A percentile compares a stretch with the other conserved stretches of the same genome.
Evolutionary conservation across 176 grass and related monocot species (phyloP).

Genomic region (Juncus inflexus): DNA sequence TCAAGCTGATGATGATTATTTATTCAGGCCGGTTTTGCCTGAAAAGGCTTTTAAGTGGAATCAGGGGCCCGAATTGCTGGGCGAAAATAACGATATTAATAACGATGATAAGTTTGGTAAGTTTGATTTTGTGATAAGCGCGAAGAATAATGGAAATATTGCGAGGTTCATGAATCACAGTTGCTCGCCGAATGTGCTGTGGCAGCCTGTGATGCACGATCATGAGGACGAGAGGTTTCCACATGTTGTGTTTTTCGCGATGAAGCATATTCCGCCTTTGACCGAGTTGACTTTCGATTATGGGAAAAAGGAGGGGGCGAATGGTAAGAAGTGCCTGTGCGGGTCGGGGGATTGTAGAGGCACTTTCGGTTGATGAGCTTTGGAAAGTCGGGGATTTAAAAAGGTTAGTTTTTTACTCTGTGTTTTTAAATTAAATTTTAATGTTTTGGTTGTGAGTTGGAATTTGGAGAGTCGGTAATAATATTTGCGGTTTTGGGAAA

Average conservation of each 20-base stretch:
- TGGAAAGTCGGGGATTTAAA: background rate
- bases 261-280: slow-evolving; percentile 83
- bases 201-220: slow-evolving; percentile 80
- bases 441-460: background rate
- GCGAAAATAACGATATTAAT: slow-evolving; percentile 50
- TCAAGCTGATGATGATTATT: slow-evolving; percentile 48
- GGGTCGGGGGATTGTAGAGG: slow-evolving; percentile 60
- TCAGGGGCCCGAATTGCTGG: slow-evolving; percentile 64
- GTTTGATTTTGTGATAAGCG: slow-evolving; percentile 52
- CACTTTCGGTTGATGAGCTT: slow-evolving; percentile 43
- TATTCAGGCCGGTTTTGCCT: slow-evolving; percentile 42
- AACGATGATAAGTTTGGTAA: slow-evolving; percentile 38
- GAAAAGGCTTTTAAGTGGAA: slow-evolving; percentile 74
- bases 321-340: slow-evolving; percentile 42
- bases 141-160: slow-evolving; percentile 57
- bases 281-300: slow-evolving; percentile 87
- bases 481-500: too few species aligned
- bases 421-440: too few species aligned
- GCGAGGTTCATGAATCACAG: slow-evolving; percentile 88
- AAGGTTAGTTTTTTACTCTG: slow-evolving; percentile 9
- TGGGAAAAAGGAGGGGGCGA: slow-evolving; percentile 43
- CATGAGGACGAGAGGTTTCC: slow-evolving; percentile 53
- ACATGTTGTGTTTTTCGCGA: slow-evolving; percentile 77
- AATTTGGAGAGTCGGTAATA: background rate
- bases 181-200: slow-evolving; percentile 77